Percentiles rank a stretch among this genome's conserved stretches.
phyloP scores from a whole-genome alignment of 495 filamentous ascomycete genomes.

The Tuber calosporum region DNA sequence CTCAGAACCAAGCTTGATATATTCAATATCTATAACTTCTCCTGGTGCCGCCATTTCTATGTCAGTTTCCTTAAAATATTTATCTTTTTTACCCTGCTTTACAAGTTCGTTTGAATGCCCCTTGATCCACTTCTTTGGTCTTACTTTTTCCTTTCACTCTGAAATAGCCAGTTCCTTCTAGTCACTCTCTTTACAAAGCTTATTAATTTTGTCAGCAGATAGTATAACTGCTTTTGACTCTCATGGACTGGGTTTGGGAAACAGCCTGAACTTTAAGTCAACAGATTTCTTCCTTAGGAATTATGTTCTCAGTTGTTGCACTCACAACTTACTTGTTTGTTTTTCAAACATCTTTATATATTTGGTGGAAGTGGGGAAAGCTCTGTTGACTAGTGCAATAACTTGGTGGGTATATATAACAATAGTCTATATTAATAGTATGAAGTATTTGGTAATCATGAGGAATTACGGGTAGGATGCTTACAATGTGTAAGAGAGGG shows the following conservation, averaged over 20 bases:
- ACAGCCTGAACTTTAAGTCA: background rate
- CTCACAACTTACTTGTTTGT: background rate
- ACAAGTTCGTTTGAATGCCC: too few relatives aligned
- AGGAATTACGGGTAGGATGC: background rate
- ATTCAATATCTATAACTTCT: too few relatives aligned
- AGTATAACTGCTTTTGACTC: background rate
- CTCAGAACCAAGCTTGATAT: too few relatives aligned
- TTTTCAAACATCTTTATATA: background rate
- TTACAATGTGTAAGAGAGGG: background rate
- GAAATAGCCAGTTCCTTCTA: background rate
- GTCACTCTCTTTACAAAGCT: background rate
- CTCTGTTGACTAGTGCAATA: background rate
- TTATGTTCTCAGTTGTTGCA: constrained; percentile 5
- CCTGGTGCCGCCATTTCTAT: too few relatives aligned
- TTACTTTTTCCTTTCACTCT: background rate
- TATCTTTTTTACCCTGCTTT: too few relatives aligned
- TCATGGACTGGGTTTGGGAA: background rate
- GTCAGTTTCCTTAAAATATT: too few relatives aligned
- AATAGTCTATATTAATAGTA: too few relatives aligned
- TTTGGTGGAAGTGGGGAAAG: background rate
- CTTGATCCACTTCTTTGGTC: too few relatives aligned
- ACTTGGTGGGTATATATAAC: background rate
- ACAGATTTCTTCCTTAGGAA: background rate
- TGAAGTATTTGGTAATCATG: background rate
- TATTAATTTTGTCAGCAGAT: background rate